Base-by-base conservation (phyloP, 2,329 filamentous ascomycete genomes). In the Madurella fahalii region DNA sequence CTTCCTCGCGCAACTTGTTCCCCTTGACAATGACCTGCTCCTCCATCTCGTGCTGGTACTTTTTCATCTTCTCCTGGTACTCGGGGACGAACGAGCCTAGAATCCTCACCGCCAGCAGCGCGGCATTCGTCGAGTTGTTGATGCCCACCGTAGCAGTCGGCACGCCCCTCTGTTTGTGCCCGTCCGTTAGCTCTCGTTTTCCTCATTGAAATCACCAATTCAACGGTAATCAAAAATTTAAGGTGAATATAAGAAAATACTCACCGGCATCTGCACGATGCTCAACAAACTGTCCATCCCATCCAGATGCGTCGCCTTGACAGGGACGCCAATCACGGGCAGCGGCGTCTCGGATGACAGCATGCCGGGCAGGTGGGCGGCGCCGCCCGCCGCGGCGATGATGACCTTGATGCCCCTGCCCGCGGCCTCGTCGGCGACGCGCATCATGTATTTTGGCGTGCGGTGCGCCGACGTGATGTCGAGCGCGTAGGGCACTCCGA, bases 381-480 rank as follows among this genome's bases (percentile, higher is more conserved):
- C 87, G 25, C 87, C 87, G 12, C 87, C 87, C 0, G 87, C 87
- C 16, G 86, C 88, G 1, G 87, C 87, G 59, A 90, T 90, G 56
- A 92, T 81, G 4, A 89, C 85, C 60, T 84, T 84, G 67, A 90
- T 81, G 8, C 87, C 87, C 0, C 82, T 79, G 2, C 74, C 77
- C 0, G 82, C 80, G 13, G 87, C 87, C 13, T 77, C 76, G 25
- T 77, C 78, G 8, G 86, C 86, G 46, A 89, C 82, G 54, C 83
- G 72, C 46, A 79, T 80, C 86, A 92, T 91, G 61, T 79, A 80
- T 42, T 79, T 73, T 2, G 87, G 86, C 2, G 87, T 92, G 34
- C 88, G 79, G 70, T 92, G 88, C 0, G 90, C 90, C 2, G 88
- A 92, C 0, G 89, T 92, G 66, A 94, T 92, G 64, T 83, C 83